Evolutionary conservation across 1,284 basidiomycete genomes (phyloP), one percentile per base, ranked within the genome.

Genomic region (Sanghuangporus weigelae): DNA sequence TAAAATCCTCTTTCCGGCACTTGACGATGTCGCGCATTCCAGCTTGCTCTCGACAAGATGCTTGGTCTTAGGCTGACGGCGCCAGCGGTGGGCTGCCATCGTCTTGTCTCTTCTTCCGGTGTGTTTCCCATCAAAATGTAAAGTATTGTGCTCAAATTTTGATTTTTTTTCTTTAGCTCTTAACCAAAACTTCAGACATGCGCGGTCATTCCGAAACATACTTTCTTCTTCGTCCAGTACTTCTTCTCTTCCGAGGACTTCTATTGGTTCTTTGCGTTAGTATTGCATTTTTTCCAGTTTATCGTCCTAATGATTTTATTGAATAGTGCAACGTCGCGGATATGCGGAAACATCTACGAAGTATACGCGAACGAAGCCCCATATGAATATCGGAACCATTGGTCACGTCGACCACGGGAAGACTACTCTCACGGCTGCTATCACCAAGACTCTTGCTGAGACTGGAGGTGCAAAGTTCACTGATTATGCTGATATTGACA

Each of bases 401-500:
- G 93, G 92, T 71, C 94, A 96, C 73, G 94, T 96, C 75, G 94
- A 96, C 77, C 93, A 96, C 74, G 93, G 94, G 68, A 96, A 92
- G 82, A 99, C 97, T 12, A 99, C 97, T 1, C 81, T 99, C 69
- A 99, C 97, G 10, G 97, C 97, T 59, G 96, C 97, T 67, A 99
- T 99, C 76, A 99, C 97, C 72, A 99, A 95, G 77, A 92, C 96
- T 67, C 86, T 99, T 63, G 80, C 96, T 46, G 84, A 89, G 68
- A 75, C 76, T 66, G 89, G 91, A 69, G 92, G 90, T 62, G 96
- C 95, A 68, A 95, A 90, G 76, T 99, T 99, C 78, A 92, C 97
- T 69, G 96, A 96, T 84, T 99, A 99, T 80, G 86, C 85, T 62
- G 89, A 95, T 77, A 99, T 99, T 73, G 97, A 99, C 90, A 98